A percentile compares a stretch with the other conserved stretches of the same genome.
Conservation (phyloP, 192 early-diverging fungal genomes). For the Backusella westeae region DNA sequence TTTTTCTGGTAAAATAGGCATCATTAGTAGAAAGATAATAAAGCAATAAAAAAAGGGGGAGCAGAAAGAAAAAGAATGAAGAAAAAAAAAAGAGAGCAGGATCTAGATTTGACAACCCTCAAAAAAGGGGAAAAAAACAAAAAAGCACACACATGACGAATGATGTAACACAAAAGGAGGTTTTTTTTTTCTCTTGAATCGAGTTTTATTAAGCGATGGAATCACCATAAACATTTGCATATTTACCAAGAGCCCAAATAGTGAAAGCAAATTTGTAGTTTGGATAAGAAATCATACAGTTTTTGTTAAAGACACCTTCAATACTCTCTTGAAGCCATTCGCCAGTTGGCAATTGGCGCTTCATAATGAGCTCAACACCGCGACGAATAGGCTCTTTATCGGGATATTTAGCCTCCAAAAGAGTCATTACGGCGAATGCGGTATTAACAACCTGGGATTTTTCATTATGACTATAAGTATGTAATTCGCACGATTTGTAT, state of each 20-base stretch:
- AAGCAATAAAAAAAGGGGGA: neutral
- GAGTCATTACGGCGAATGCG: constrained; percentile 80
- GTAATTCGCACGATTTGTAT: constrained; percentile 82
- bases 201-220: neutral
- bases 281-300: constrained; percentile 81
- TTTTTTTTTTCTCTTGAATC: neutral
- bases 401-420: constrained; percentile 90
- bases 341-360: constrained; percentile 84
- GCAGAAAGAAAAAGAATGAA: neutral
- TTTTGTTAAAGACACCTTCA: constrained; percentile 98
- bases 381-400: constrained; percentile 61
- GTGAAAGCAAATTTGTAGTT: constrained; percentile 95
- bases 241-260: constrained; percentile 89
- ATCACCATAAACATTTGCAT: constrained; percentile 70
- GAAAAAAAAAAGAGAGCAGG: neutral
- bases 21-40: neutral
- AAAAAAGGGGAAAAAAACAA: neutral
- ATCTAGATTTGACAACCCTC: constrained; percentile 3
- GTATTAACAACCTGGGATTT: constrained; percentile 92
- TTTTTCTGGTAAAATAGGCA: neutral
- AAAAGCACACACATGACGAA: neutral
- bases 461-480: constrained; percentile 60
- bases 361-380: constrained; percentile 77
- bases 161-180: constrained; percentile 2
- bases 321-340: constrained; percentile 97